Percentiles rank a stretch among this genome's conserved stretches.
Conservation (phyloP, 2,329 filamentous ascomycete genomes). For the Colletotrichum sp. region DNA sequence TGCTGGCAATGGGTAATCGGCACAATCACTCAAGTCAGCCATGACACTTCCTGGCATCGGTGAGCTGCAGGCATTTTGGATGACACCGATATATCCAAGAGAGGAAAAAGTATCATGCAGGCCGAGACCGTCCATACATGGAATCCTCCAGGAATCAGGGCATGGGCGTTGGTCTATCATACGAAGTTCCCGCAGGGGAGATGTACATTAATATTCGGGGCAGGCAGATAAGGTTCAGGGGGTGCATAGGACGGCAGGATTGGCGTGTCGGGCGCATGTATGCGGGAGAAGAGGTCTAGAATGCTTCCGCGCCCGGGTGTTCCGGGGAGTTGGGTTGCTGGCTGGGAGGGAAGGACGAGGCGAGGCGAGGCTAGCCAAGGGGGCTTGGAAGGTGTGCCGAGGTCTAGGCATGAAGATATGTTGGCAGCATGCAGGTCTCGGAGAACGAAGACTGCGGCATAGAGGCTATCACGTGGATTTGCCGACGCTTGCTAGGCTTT, state of each 20-base stretch:
- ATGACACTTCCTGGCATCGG: background rate
- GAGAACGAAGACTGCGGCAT: fast-evolving
- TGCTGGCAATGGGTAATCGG: background rate
- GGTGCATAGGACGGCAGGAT: background rate
- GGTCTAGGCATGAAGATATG: background rate
- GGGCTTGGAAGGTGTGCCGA: background rate
- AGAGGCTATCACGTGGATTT: fast-evolving
- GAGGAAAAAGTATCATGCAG: background rate
- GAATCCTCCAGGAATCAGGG: background rate
- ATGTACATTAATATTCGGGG: background rate
- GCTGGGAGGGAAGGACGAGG: background rate
- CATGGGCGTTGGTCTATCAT: background rate
- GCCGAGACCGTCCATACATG: background rate
- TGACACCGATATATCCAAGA: background rate
- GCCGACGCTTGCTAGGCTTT: fast-evolving
- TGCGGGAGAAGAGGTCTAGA: background rate
- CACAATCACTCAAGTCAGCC: background rate
- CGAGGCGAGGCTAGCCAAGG: background rate
- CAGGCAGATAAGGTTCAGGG: background rate
- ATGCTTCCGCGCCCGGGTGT: background rate
- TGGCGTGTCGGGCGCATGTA: background rate
- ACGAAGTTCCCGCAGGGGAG: background rate
- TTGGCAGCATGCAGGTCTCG: background rate
- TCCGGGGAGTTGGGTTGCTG: background rate
- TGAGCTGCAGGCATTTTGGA: background rate